These are phyloP conservation scores for Aspergillus diversus DNA, from an alignment of 495 filamentous ascomycete species.

Conservation along the genomic window DNA sequence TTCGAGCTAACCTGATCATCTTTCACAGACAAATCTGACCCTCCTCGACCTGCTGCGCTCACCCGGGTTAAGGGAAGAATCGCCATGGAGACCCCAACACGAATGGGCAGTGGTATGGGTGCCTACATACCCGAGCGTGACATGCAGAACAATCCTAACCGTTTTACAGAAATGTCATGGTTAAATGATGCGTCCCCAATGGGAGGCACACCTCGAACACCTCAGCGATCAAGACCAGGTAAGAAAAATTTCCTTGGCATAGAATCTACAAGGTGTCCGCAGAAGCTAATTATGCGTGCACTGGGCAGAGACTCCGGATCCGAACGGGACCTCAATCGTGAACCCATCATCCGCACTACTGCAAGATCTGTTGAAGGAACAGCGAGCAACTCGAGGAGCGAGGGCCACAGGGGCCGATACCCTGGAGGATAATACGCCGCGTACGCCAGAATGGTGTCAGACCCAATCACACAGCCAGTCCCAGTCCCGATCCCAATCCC, in stretches of 20 bases:
- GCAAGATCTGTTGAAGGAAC: conserved; percentile 53
- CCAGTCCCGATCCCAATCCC: conserved; percentile 28
- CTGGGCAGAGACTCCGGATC: conserved; percentile 35
- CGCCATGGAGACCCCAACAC: conserved; percentile 45
- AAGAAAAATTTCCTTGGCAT: neutral
- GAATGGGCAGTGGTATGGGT: conserved; percentile 26
- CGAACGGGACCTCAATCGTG: conserved; percentile 35
- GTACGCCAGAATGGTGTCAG: conserved; percentile 37
- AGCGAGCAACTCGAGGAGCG: conserved; percentile 44
- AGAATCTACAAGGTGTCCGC: neutral
- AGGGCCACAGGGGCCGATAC: conserved; percentile 34
- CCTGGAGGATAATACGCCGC: conserved; percentile 27
- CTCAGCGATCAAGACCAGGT: conserved; percentile 25
- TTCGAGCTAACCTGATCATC: conserved; percentile 15
- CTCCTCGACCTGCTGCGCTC: conserved; percentile 40
- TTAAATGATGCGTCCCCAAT: conserved; percentile 39
- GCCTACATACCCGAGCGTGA: conserved; percentile 1
- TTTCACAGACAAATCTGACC: conserved; percentile 28
- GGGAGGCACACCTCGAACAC: conserved; percentile 27
- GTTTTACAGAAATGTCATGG: conserved; percentile 39
- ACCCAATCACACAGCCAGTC: conserved; percentile 19
- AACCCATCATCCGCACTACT: conserved; percentile 51
- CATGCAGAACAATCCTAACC: conserved; percentile 13
- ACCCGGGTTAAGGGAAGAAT: conserved; percentile 41
- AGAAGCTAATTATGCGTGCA: conserved; percentile 19